Percentiles rank a stretch among this genome's conserved stretches.
Conservation (phyloP, 2,329 filamentous ascomycete genomes). For the Bertia moriformis region DNA sequence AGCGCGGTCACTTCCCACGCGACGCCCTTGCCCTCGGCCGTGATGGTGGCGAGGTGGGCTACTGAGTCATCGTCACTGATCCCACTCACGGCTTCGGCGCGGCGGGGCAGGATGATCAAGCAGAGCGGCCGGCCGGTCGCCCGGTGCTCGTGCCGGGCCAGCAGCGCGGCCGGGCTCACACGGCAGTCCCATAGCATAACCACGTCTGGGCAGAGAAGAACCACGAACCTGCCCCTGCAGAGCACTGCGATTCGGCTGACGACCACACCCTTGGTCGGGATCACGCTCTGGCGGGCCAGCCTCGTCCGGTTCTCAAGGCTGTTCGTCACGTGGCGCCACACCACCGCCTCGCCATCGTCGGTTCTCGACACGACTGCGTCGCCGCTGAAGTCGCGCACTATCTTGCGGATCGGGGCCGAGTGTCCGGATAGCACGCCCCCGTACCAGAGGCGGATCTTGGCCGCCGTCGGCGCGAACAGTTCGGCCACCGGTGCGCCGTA, state of each 20-base stretch:
- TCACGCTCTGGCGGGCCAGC: constrained; percentile 51
- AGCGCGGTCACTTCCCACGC: constrained; percentile 68
- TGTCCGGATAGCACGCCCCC: constrained; percentile 72
- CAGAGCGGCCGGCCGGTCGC: constrained; percentile 62
- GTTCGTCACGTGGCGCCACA: constrained; percentile 59
- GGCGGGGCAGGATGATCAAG: constrained; percentile 59
- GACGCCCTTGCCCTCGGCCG: constrained; percentile 61
- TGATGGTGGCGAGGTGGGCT: constrained; percentile 69
- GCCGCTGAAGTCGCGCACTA: constrained; percentile 73
- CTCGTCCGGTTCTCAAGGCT: constrained; percentile 33
- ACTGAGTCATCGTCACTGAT: constrained; percentile 41
- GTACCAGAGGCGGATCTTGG: constrained; percentile 40
- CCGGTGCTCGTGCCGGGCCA: constrained; percentile 43
- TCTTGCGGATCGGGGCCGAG: constrained; percentile 67
- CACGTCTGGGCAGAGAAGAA: constrained; percentile 60
- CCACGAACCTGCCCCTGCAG: constrained; percentile 61
- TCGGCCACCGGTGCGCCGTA: constrained; percentile 66
- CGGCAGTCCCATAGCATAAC: constrained; percentile 73
- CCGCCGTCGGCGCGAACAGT: constrained; percentile 60
- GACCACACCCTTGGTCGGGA: constrained; percentile 56
- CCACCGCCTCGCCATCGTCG: constrained; percentile 60
- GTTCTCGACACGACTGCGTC: constrained; percentile 71
- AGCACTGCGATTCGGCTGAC: constrained; percentile 69
- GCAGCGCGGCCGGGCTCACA: constrained; percentile 34
- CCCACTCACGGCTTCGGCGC: no score